Base-by-base conservation (phyloP, 2,329 filamentous ascomycete species). In the Pseudopyrenochaeta lycopersici region DNA sequence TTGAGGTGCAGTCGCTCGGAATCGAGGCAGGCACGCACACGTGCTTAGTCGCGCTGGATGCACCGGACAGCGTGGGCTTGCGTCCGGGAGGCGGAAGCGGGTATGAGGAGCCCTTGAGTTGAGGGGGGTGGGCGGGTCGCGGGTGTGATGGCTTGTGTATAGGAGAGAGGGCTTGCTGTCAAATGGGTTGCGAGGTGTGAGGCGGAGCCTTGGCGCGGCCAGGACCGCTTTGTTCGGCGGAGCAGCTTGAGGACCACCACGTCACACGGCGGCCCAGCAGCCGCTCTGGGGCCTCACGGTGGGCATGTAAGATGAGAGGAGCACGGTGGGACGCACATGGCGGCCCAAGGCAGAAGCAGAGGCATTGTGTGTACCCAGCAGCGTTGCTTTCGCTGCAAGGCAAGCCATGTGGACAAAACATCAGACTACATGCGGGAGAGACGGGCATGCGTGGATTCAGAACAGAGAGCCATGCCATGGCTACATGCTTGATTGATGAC, bases 401-500 rank as follows among this genome's bases (percentile, higher is more conserved):
- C 47, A 43, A n/a, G 55, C 42, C 52, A 56, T 45, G 38, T 29
- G 20, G 4, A 4, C 38, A 27, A 27, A 27, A 27, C 23, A 27
- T 27, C 23, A 9, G 9, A 9, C 9, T 27, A 27, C 23, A 30
- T 31, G 23, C n/a, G 17, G 12, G 10, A 42, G 17, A 18, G 21
- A 32, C 17, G 20, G 10, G 27, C 30, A 45, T 35, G 9, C n/a
- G 20, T 11, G 12, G 36, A 39, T 3, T 2, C 17, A 39, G 21
- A 23, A 39, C 36, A 7, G 21, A 14, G 11, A 12, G 23, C 31
- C 48, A 54, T 56, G 49, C 55, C 55, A 57, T 65, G 60, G 62
- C 60, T 60, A 60, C 52, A 62, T 65, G 55, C 57, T 69, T 61
- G 58, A 67, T 73, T 74, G 64, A 67, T 62, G 66, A 63, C 71